Evolutionary conservation across 192 early-diverging fungal species (phyloP).

Genomic region (Thoreauomyces humboldtii): DNA sequence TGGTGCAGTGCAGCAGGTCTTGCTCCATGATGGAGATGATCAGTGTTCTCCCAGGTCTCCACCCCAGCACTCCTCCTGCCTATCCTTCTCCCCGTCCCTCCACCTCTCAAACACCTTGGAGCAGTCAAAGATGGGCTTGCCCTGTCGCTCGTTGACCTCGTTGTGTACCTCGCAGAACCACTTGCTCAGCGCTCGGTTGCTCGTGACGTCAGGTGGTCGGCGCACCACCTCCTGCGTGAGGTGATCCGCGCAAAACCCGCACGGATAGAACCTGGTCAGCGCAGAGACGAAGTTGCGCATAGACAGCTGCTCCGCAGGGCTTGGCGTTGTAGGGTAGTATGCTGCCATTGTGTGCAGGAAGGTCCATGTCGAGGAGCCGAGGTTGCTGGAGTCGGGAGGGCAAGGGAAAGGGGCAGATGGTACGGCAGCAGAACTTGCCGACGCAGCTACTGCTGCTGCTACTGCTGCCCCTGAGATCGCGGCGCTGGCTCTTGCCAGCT

Average conservation of each 20-base stretch:
- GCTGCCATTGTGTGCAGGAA: constrained; percentile 97
- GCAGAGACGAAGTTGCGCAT: constrained; percentile 73
- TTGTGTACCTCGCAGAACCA: constrained; percentile 97
- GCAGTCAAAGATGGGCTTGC: constrained; percentile 92
- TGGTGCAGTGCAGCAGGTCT: no score
- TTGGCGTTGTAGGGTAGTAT: constrained; percentile 86
- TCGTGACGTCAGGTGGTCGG: constrained; percentile 74
- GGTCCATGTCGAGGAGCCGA: constrained; percentile 94
- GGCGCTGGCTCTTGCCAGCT: constrained; percentile 1
- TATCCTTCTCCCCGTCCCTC: constrained; percentile 60
- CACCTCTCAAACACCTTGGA: constrained; percentile 90
- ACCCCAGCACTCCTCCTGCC: no score
- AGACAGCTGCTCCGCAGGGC: constrained; percentile 62
- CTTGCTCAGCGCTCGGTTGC: constrained; percentile 62
- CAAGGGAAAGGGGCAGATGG: constrained; percentile 44
- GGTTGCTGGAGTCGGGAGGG: constrained; percentile 76
- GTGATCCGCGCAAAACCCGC: constrained; percentile 83
- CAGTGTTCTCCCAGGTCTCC: no score
- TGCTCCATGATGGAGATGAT: no score
- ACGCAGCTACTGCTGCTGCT: not conserved
- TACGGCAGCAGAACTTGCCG: not conserved
- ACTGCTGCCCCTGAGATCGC: not conserved
- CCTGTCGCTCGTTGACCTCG: constrained; percentile 85
- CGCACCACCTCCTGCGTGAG: constrained; percentile 72
- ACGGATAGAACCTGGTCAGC: constrained; percentile 91